A percentile compares a stretch with the other conserved stretches of the same genome.
Conservation (phyloP, 2,329 filamentous ascomycete genomes). For the Bisporella sp. region DNA sequence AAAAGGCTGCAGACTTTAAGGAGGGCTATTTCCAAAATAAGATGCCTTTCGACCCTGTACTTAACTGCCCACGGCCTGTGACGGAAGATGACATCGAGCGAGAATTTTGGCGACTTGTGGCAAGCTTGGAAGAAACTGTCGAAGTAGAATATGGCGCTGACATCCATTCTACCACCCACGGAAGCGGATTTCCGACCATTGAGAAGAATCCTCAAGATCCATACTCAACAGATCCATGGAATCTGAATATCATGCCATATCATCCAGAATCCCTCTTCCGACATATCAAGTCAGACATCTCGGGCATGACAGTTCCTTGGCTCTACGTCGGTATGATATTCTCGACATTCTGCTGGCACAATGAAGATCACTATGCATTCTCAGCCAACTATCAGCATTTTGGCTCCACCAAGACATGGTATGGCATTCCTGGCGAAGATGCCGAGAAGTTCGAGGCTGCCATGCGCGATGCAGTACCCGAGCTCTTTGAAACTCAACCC, state of each 20-base stretch:
- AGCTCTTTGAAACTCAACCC: conserved; percentile 93
- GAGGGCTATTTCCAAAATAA: conserved; percentile 87
- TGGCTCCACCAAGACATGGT: conserved; percentile 98
- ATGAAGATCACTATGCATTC: conserved; percentile 96
- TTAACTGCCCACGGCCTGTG: conserved; percentile 73
- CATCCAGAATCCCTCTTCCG: conserved; percentile 89
- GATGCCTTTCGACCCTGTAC: conserved; percentile 78
- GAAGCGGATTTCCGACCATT: conserved; percentile 91
- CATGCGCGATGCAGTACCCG: conserved; percentile 91
- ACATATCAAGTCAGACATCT: conserved; percentile 97
- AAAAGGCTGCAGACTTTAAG: conserved; percentile 93
- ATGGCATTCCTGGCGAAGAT: conserved; percentile 90
- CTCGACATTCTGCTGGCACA: conserved; percentile 99
- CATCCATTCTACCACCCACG: conserved; percentile 96
- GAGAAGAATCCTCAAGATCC: conserved; percentile 83
- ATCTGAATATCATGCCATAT: conserved; percentile 85
- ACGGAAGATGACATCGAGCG: conserved; percentile 93
- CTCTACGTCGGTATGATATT: conserved; percentile 99
- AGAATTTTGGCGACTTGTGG: conserved; percentile 94
- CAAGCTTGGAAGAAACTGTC: conserved; percentile 88
- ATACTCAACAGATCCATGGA: conserved; percentile 90
- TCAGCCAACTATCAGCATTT: conserved; percentile 99
- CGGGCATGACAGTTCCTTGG: conserved; percentile 98
- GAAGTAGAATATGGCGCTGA: conserved; percentile 98
- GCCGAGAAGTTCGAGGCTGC: conserved; percentile 91